Evolutionary conservation across 345 rosid genomes (phyloP), one percentile per base, ranked within the genome.

Genomic region (Microthlaspi erraticum): DNA sequence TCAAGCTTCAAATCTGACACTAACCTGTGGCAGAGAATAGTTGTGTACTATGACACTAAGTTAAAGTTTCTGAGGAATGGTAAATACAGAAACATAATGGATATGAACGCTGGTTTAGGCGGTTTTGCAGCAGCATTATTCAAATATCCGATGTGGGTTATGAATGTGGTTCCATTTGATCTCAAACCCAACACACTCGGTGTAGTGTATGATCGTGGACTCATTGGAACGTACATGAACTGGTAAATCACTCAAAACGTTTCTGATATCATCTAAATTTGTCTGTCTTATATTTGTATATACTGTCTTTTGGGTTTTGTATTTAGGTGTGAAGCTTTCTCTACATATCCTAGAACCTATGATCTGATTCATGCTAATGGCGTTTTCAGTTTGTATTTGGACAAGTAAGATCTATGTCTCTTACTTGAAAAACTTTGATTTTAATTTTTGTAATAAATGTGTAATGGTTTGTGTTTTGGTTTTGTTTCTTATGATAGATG

Each of bases 21-120:
- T 26, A 77, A 58, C 44, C 7, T 79, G 55, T 89, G 91, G 91
- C 60, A 73, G 62, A 79, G 48, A 68, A 79, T 78, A 50, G 77
- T 86, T 49, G 57, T 66, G 19, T 57, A 79, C 65, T 89, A 87
- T 37, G 70, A 62, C 44, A 71, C 65, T 41, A 80, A 83, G 63
- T 77, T 84, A 3, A 80, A 82, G 65, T 72, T 84, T 50, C 79
- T 83, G 2, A 18, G 55, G 19, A 65, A 43, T 55, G 80, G 85
- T 49, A 80, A 73, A 66, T 81, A 78, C 75, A 82, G 91, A 74
- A 90, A 90, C 62, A 10, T 87, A 6, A 81, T 86, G 81, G 89
- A 90, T 48, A 87, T 90, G 96, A 87, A 89, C 38, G 88, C 96
- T 52, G 86, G 83, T 19, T 60, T 84, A 5, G 93, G 96, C 2